These are phyloP conservation scores for Aspergillus clavatus DNA, from an alignment of 2,329 filamentous ascomycete species.

Conservation along the genomic window DNA sequence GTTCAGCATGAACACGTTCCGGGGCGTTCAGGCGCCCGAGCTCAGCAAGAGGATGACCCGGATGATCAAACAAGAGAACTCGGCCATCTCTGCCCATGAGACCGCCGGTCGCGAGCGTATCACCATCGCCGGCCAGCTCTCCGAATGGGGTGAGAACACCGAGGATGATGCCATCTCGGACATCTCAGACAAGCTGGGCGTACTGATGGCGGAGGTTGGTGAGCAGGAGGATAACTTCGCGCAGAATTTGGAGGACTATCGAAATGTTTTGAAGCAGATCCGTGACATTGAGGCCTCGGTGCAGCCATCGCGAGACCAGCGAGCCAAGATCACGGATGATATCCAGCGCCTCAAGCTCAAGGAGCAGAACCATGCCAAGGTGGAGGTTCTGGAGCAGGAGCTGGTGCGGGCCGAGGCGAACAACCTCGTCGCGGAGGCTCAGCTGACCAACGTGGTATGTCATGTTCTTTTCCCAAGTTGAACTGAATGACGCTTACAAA, in stretches of 20 bases:
- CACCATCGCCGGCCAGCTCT: constrained; percentile 82
- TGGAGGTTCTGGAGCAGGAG: constrained; percentile 89
- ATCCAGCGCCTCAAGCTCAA: constrained; percentile 88
- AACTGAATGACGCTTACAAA: constrained; percentile 6
- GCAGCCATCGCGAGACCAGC: constrained; percentile 83
- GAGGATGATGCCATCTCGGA: constrained; percentile 82
- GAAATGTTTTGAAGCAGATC: constrained; percentile 79
- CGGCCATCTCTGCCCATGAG: constrained; percentile 79
- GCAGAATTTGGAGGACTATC: constrained; percentile 79
- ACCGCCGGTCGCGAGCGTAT: constrained; percentile 77
- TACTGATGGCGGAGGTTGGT: constrained; percentile 84
- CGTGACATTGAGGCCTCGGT: constrained; percentile 94
- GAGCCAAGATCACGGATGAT: constrained; percentile 84
- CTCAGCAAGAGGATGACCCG: constrained; percentile 83
- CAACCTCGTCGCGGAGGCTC: constrained; percentile 91
- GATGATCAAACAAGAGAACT: constrained; percentile 93
- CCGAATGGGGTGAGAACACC: constrained; percentile 93
- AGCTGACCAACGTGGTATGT: constrained; percentile 87
- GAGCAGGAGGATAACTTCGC: constrained; percentile 90
- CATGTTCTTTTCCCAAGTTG: neutral
- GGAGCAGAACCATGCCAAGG: constrained; percentile 76
- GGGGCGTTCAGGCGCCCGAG: constrained; percentile 79
- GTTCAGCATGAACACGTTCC: constrained; percentile 82
- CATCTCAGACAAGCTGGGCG: constrained; percentile 91
- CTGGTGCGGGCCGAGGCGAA: constrained; percentile 93